These are phyloP conservation scores for Dysphania ambrosioides DNA, from an alignment of 148 eudicot genomes.

Conservation along the genomic window DNA sequence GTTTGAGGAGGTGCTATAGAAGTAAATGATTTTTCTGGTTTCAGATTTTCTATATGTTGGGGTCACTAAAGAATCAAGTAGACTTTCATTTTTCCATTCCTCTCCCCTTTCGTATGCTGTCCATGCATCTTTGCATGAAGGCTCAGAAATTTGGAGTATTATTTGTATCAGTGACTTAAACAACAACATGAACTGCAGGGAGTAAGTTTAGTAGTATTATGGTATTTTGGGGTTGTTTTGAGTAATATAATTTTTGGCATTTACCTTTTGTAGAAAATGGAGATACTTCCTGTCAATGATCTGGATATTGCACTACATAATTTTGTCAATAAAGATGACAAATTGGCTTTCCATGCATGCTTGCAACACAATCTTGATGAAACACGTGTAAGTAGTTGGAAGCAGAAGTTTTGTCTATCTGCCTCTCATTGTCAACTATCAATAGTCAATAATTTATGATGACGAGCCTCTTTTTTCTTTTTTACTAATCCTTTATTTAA, in stretches of 20 bases:
- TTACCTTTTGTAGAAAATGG: conserved; percentile 71
- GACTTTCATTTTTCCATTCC: neutral
- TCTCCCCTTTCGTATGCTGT: neutral
- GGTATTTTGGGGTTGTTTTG: neutral
- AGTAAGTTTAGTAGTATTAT: neutral
- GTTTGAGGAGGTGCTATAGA: no score
- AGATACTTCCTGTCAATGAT: conserved; percentile 95
- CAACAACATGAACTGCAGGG: neutral
- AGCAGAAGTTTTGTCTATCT: neutral
- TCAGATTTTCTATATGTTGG: neutral
- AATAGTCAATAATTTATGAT: neutral
- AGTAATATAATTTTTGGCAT: neutral
- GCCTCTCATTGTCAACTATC: neutral
- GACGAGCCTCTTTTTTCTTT: neutral
- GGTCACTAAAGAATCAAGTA: neutral
- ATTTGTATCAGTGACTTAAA: neutral
- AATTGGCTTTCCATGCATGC: conserved; percentile 85
- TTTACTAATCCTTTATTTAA: neutral
- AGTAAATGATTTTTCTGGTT: neutral
- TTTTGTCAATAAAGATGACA: conserved; percentile 96
- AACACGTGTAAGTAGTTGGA: conserved; percentile 69
- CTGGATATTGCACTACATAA: conserved; percentile 90
- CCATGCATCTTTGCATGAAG: neutral
- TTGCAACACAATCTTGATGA: conserved; percentile 87
- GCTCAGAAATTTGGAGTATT: neutral